Percentiles rank a stretch among this genome's conserved stretches.
These are phyloP conservation scores for Babesia bovis DNA, from an alignment of 169 alveolate species.

Conservation along the genomic window DNA sequence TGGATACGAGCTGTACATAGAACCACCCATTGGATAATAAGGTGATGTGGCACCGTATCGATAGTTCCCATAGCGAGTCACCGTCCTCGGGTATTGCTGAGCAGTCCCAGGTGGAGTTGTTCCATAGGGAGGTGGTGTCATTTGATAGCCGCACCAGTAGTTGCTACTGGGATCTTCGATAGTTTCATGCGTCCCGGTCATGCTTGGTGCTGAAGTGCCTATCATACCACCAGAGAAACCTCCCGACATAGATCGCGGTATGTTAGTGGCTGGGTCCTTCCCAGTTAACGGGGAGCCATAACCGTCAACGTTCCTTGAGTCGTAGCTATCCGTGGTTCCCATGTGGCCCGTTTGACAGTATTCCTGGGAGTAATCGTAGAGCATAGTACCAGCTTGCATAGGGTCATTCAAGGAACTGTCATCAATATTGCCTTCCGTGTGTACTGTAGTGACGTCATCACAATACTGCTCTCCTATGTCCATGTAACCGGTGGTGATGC, in stretches of 20 bases:
- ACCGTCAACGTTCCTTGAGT: background rate
- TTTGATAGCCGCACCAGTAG: constrained; percentile 17
- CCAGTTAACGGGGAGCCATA: background rate
- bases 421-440: background rate
- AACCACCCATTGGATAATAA: background rate
- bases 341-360: background rate
- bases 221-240: constrained; percentile 6
- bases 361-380: background rate
- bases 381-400: background rate
- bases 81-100: background rate
- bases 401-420: background rate
- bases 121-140: background rate
- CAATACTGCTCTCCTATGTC: background rate
- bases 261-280: background rate
- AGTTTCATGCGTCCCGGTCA: background rate
- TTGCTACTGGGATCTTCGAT: background rate
- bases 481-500: background rate
- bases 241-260: background rate
- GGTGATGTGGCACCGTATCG: background rate
- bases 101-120: background rate
- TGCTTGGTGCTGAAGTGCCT: background rate
- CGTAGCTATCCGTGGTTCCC: background rate
- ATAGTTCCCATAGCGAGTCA: background rate
- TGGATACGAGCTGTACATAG: background rate
- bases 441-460: background rate